These are phyloP conservation scores for Tolypocladium ophioglossoides DNA, from an alignment of 2,329 filamentous ascomycete species.

Conservation along the genomic window DNA sequence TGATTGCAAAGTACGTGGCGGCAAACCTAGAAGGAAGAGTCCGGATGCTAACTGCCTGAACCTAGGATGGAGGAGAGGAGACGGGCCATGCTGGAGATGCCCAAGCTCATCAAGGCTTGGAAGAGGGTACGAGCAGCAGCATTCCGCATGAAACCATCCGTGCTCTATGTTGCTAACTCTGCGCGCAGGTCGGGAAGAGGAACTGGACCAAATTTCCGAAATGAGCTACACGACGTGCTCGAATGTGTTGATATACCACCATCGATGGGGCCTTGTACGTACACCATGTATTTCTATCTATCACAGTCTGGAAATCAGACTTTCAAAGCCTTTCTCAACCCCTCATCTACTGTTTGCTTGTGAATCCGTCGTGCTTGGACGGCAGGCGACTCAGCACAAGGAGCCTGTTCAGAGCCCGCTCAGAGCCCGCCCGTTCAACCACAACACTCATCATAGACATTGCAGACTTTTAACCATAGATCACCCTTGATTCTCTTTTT, in stretches of 20 bases:
- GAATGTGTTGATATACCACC: neutral
- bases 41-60: slow-evolving; percentile 3
- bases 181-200: slow-evolving; percentile 37
- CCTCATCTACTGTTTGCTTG: neutral
- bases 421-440: no score
- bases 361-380: neutral
- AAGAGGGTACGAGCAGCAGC: slow-evolving; percentile 60
- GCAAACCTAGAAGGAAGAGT: no score
- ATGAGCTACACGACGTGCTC: slow-evolving; percentile 22
- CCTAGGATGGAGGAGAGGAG: slow-evolving; percentile 73
- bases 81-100: slow-evolving; percentile 92
- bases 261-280: slow-evolving; percentile 14
- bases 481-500: neutral
- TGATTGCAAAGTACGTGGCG: slow-evolving; percentile 56
- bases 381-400: neutral
- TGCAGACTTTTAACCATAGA: neutral
- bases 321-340: neutral
- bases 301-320: slow-evolving; percentile 6
- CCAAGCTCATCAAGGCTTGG: slow-evolving; percentile 82
- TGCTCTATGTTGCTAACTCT: slow-evolving; percentile 20
- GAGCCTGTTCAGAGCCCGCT: neutral
- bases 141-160: no score
- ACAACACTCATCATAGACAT: neutral
- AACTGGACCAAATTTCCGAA: slow-evolving; percentile 49
- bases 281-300: slow-evolving; percentile 22